These are phyloP conservation scores for Chaetomium cochliodes DNA, from an alignment of 495 filamentous ascomycete genomes.

Conservation along the genomic window DNA sequence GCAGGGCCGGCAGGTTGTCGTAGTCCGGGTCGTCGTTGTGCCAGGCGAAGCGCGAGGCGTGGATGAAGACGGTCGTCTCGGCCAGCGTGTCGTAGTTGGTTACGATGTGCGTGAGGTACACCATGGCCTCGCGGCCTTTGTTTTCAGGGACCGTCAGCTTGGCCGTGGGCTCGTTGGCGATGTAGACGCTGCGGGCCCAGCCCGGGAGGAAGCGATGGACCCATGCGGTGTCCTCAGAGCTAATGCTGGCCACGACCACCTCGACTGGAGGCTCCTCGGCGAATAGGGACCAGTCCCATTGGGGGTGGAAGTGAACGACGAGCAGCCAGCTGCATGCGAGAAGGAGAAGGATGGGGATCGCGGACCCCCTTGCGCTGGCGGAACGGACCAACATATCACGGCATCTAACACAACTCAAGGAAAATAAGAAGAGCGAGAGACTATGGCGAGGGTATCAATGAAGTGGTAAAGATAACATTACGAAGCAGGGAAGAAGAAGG, in stretches of 20 bases:
- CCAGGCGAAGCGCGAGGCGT: constrained; percentile 63
- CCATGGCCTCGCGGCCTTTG: constrained; percentile 64
- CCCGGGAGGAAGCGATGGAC: constrained; percentile 36
- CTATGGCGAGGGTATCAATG: background rate
- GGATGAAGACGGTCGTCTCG: constrained; percentile 59
- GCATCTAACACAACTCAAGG: background rate
- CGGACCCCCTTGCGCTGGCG: constrained; percentile 1
- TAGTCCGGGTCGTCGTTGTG: constrained; percentile 60
- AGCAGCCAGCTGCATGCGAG: constrained; percentile 17
- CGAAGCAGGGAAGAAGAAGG: no score
- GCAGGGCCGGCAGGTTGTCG: constrained; percentile 49
- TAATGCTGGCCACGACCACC: constrained; percentile 42
- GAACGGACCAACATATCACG: constrained; percentile 6
- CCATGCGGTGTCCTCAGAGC: constrained; percentile 39
- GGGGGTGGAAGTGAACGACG: constrained; percentile 12
- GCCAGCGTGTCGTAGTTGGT: constrained; percentile 62
- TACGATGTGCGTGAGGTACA: constrained; percentile 64
- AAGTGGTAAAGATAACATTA: background rate
- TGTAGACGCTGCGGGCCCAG: constrained; percentile 50
- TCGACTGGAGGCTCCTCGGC: constrained; percentile 25
- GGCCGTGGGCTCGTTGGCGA: constrained; percentile 45
- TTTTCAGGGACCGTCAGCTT: constrained; percentile 50
- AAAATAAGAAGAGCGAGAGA: background rate
- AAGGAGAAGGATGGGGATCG: constrained; percentile 16
- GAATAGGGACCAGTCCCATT: constrained; percentile 9